A percentile compares a stretch with the other conserved stretches of the same genome.
phyloP scores from a whole-genome alignment of 495 filamentous ascomycete genomes.

The Jackrogersella minutella region DNA sequence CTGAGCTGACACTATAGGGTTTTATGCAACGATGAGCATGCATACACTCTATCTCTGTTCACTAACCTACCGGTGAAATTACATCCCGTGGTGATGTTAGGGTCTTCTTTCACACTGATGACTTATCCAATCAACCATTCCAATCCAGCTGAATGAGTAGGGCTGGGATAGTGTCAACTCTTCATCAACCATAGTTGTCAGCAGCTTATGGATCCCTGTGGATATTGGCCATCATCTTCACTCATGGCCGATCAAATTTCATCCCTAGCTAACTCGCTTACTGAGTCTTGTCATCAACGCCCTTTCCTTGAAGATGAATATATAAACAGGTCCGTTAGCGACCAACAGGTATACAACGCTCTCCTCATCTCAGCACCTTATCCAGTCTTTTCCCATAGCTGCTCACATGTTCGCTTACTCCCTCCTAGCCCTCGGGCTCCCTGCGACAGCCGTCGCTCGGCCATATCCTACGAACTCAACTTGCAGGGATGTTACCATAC shows the following conservation, averaged over 20 bases:
- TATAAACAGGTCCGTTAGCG: slow-evolving; percentile 1
- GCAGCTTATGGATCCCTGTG: slow-evolving; percentile 18
- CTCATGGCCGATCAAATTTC: not conserved
- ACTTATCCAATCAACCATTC: not conserved
- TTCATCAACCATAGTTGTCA: slow-evolving; percentile 17
- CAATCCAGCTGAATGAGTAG: not conserved
- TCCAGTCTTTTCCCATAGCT: not conserved
- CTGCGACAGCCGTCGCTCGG: slow-evolving; percentile 4
- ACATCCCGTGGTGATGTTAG: slow-evolving; percentile 9
- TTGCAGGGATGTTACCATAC: slow-evolving; percentile 36
- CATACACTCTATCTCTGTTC: not conserved
- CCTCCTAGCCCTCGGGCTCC: slow-evolving; percentile 14
- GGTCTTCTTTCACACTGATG: slow-evolving; percentile 14
- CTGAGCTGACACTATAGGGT: not conserved
- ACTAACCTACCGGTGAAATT: slow-evolving; percentile 3
- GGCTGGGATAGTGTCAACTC: slow-evolving; percentile 1
- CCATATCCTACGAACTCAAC: slow-evolving; percentile 9
- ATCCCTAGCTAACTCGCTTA: not conserved
- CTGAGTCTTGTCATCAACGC: not conserved
- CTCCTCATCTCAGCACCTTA: not conserved
- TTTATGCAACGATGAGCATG: not conserved
- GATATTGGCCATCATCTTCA: slow-evolving; percentile 15
- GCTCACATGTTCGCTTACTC: slow-evolving; percentile 19
- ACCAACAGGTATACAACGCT: not conserved
- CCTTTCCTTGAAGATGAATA: not conserved